Evolutionary conservation across 768 basidiomycete genomes (phyloP).

Genomic region (Suillus plorans): DNA sequence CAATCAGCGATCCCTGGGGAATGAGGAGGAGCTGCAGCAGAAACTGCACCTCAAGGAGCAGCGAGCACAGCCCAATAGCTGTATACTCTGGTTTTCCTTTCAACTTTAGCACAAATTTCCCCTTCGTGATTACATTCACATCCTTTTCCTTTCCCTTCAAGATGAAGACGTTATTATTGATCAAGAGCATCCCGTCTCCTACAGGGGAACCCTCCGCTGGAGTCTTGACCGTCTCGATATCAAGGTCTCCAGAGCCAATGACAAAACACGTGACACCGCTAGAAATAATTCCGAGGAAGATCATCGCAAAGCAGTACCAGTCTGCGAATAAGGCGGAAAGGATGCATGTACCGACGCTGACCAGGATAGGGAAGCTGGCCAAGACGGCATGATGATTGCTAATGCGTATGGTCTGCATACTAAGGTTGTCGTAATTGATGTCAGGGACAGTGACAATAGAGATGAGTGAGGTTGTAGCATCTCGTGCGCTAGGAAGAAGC

Average conservation of each 20-base stretch:
- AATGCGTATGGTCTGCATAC: not conserved
- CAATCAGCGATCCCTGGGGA: slow-evolving; percentile 31
- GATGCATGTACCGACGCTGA: slow-evolving; percentile 20
- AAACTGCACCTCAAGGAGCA: slow-evolving; percentile 29
- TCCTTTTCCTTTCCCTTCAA: slow-evolving; percentile 25
- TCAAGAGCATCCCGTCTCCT: slow-evolving; percentile 24
- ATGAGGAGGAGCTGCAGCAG: slow-evolving; percentile 33
- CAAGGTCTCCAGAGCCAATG: slow-evolving; percentile 24
- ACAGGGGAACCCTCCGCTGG: slow-evolving; percentile 19
- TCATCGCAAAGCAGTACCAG: slow-evolving; percentile 33
- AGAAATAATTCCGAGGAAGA: slow-evolving; percentile 29
- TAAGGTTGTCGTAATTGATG: not conserved
- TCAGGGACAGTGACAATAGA: not conserved
- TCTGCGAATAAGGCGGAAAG: slow-evolving; percentile 25
- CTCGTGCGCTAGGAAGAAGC: slow-evolving; percentile 3
- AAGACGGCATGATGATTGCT: slow-evolving; percentile 1
- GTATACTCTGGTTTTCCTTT: slow-evolving; percentile 8
- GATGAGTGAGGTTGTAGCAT: not conserved
- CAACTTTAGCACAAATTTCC: slow-evolving; percentile 22
- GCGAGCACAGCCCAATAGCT: slow-evolving; percentile 18
- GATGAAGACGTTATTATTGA: slow-evolving; percentile 18
- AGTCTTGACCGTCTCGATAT: slow-evolving; percentile 12
- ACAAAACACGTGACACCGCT: slow-evolving; percentile 27
- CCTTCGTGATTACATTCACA: slow-evolving; percentile 28
- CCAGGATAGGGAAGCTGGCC: slow-evolving; percentile 21